Evolutionary conservation across 352 stramenopile genomes (phyloP).

Genomic region (Aphanomyces invadans): DNA sequence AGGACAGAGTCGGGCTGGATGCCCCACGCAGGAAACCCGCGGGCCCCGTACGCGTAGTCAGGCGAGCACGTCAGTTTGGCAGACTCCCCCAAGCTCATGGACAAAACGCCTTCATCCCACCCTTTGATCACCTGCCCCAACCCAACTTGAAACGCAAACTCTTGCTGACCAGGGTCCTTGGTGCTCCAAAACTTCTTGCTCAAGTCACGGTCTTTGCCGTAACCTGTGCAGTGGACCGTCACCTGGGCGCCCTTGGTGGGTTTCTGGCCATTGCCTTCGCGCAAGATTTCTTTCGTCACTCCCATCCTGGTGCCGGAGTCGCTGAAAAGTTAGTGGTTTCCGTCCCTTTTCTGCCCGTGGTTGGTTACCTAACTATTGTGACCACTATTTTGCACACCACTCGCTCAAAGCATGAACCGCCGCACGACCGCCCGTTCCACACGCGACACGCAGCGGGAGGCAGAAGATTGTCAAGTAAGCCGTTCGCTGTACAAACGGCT

Average conservation of each 20-base stretch:
- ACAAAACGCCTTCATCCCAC: constrained; percentile 90
- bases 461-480: no score
- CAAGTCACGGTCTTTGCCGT: constrained; percentile 62
- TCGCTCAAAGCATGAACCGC: background rate
- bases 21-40: constrained; percentile 90
- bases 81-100: constrained; percentile 84
- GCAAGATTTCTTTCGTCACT: constrained; percentile 54
- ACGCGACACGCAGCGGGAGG: no score
- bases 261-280: constrained; percentile 44
- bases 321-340: no score
- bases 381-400: no score
- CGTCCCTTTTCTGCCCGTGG: no score
- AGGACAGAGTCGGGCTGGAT: constrained; percentile 91
- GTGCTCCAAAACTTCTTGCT: constrained; percentile 93
- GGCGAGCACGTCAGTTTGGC: constrained; percentile 88
- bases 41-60: constrained; percentile 92
- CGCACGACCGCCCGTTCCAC: no score
- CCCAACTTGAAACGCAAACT: constrained; percentile 91
- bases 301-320: constrained; percentile 32
- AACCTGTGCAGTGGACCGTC: constrained; percentile 79
- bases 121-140: constrained; percentile 92
- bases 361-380: no score
- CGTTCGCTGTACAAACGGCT: no score
- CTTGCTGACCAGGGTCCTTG: constrained; percentile 90
- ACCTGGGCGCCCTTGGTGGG: constrained; percentile 54